phyloP scores from a whole-genome alignment of 805 yeast genomes.

The Tetrapisispora iriomotensis region DNA sequence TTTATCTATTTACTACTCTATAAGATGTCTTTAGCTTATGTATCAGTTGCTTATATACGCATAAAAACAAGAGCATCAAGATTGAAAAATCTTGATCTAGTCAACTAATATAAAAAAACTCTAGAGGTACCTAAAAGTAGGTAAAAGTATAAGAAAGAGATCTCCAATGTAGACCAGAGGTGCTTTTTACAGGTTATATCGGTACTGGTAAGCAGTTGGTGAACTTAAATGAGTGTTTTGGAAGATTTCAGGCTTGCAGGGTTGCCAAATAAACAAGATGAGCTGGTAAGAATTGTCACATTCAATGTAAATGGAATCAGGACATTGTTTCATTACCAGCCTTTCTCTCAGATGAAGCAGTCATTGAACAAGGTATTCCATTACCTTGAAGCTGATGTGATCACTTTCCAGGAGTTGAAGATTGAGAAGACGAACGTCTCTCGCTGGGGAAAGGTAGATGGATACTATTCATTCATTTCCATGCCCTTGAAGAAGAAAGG shows the following conservation, averaged over 20 bases:
- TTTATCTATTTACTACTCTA: too few relatives aligned
- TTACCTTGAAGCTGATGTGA: slow-evolving; percentile 56
- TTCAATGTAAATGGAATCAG: slow-evolving; percentile 82
- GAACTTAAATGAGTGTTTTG: too few relatives aligned
- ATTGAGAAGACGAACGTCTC: slow-evolving; percentile 38
- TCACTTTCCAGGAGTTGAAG: slow-evolving; percentile 85
- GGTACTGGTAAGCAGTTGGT: too few relatives aligned
- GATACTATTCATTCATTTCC: slow-evolving; percentile 57
- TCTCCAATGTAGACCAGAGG: too few relatives aligned
- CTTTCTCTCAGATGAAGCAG: slow-evolving; percentile 53
- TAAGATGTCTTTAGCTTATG: too few relatives aligned
- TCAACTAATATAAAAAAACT: too few relatives aligned
- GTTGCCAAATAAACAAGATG: not conserved
- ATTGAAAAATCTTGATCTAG: too few relatives aligned
- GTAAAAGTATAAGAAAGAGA: too few relatives aligned
- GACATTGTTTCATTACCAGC: slow-evolving; percentile 71
- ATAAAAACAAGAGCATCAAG: too few relatives aligned
- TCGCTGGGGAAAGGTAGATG: slow-evolving; percentile 42
- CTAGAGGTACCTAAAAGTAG: too few relatives aligned
- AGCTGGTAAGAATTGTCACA: slow-evolving; percentile 41
- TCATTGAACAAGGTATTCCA: slow-evolving; percentile 36
- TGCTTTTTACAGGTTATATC: too few relatives aligned
- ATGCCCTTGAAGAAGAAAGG: slow-evolving; percentile 66
- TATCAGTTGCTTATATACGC: too few relatives aligned
- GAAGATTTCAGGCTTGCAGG: not conserved